A percentile compares a stretch with the other conserved stretches of the same genome.
Evolutionary conservation across 805 yeast genomes (phyloP).

Genomic region (Saturnispora sanitii): DNA sequence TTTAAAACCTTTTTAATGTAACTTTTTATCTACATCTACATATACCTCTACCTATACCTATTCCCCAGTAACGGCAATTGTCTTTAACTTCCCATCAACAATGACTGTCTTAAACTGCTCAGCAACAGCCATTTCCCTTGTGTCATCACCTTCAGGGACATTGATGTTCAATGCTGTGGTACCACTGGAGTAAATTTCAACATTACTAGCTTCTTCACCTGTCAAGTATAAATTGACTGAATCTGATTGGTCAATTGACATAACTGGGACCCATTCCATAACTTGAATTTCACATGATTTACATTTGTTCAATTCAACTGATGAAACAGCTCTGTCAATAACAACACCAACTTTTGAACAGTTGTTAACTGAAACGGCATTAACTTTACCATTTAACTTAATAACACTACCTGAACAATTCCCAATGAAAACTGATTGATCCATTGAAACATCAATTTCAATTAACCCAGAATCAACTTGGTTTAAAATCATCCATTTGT

Average conservation of each 20-base stretch:
- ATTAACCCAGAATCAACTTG: conserved; percentile 41
- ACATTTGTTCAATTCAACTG: conserved; percentile 80
- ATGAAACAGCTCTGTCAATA: conserved; percentile 76
- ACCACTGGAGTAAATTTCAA: conserved; percentile 75
- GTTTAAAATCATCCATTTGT: conserved; percentile 84
- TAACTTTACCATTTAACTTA: conserved; percentile 84
- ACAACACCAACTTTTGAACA: conserved; percentile 67
- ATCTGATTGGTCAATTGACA: conserved; percentile 82
- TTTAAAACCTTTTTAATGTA: too few relatives aligned
- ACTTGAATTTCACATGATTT: conserved; percentile 77
- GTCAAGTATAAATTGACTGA: conserved; percentile 61
- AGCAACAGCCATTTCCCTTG: conserved; percentile 73
- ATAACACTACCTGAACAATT: conserved; percentile 65
- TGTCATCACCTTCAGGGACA: conserved; percentile 70
- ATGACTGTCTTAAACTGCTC: conserved; percentile 82
- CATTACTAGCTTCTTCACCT: conserved; percentile 23
- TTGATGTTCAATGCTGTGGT: conserved; percentile 81
- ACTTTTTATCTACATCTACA: too few relatives aligned
- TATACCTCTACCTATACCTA: too few relatives aligned
- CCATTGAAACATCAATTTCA: conserved; percentile 66
- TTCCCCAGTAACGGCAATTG: conserved; percentile 61
- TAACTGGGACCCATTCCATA: conserved; percentile 69
- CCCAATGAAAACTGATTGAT: conserved; percentile 84
- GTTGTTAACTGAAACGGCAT: conserved; percentile 72
- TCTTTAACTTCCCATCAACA: conserved; percentile 47